Evolutionary conservation across 169 alveolate species (phyloP).

Genomic region (Eimeria falciformis): DNA sequence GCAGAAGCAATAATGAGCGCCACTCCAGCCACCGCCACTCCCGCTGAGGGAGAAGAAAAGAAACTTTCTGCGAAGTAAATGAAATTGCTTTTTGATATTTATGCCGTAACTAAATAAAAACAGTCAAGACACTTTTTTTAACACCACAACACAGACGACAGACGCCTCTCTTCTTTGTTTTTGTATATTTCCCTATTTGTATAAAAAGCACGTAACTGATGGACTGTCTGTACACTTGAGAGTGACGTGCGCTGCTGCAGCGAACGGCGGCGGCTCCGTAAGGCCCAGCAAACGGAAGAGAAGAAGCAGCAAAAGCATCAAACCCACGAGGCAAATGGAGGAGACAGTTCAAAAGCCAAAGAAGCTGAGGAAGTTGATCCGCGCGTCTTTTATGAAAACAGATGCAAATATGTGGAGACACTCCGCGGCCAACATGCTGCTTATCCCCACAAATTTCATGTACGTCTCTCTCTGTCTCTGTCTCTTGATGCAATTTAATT

Average conservation of each 20-base stretch:
- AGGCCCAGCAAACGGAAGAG: constrained; percentile 55
- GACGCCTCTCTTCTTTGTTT: too few species aligned
- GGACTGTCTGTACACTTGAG: too few species aligned
- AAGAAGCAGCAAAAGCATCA: constrained; percentile 37
- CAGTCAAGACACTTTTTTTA: too few species aligned
- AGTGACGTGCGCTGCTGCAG: constrained; percentile 24
- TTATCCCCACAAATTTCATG: constrained; percentile 56
- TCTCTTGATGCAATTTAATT: neutral
- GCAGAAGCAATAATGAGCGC: constrained; percentile 5
- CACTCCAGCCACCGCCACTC: constrained; percentile 19
- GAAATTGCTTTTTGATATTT: too few species aligned
- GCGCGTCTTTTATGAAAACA: constrained; percentile 80
- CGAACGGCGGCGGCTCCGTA: constrained; percentile 55
- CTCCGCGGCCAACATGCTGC: constrained; percentile 50
- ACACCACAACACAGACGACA: too few species aligned
- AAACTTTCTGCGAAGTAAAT: constrained; percentile 44
- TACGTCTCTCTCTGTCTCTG: neutral
- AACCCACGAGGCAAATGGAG: neutral
- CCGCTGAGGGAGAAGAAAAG: constrained; percentile 51
- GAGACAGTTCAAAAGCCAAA: neutral
- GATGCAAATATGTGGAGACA: constrained; percentile 77
- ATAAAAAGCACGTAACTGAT: too few species aligned
- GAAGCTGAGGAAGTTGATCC: constrained; percentile 83
- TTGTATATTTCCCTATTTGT: too few species aligned
- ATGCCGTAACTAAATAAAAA: too few species aligned